These are phyloP conservation scores for Aspergillus oerlinghausenensis DNA, from an alignment of 2,329 filamentous ascomycete species.

Conservation along the genomic window DNA sequence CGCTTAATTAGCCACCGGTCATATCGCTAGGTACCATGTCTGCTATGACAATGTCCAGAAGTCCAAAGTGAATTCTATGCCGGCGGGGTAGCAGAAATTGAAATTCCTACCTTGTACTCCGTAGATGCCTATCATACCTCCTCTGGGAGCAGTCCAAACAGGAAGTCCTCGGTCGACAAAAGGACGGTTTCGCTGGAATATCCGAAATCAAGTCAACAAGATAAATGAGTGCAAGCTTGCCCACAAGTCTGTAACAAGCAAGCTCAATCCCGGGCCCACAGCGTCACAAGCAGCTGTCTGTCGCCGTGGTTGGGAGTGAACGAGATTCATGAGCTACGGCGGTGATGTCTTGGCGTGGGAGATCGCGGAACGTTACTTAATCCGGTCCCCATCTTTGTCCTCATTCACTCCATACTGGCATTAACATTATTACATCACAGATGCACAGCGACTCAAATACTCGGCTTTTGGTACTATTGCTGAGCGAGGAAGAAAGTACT, in stretches of 20 bases:
- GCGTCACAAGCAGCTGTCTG: slow-evolving; percentile 1
- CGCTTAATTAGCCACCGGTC: background rate
- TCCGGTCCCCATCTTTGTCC: background rate
- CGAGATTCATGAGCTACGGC: slow-evolving; percentile 5
- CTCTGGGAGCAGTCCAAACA: slow-evolving; percentile 10
- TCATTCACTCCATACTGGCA: background rate
- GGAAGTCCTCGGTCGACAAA: background rate
- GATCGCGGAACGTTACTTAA: slow-evolving; percentile 1
- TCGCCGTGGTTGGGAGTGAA: background rate
- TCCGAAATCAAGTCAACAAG: background rate
- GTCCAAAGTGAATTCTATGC: background rate
- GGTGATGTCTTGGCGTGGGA: slow-evolving; percentile 7
- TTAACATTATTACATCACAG: background rate
- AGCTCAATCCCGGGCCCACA: slow-evolving; percentile 1
- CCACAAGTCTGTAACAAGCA: background rate
- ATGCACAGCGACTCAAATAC: background rate
- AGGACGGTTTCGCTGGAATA: background rate
- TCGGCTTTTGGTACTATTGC: background rate
- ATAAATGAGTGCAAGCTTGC: background rate
- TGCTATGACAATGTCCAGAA: background rate
- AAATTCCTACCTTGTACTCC: background rate
- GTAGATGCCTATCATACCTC: slow-evolving; percentile 13
- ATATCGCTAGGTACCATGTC: background rate
- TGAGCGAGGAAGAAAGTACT: background rate
- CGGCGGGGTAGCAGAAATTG: background rate